phyloP scores from a whole-genome alignment of 2,329 filamentous ascomycete genomes.

The Thelonectria olida region DNA sequence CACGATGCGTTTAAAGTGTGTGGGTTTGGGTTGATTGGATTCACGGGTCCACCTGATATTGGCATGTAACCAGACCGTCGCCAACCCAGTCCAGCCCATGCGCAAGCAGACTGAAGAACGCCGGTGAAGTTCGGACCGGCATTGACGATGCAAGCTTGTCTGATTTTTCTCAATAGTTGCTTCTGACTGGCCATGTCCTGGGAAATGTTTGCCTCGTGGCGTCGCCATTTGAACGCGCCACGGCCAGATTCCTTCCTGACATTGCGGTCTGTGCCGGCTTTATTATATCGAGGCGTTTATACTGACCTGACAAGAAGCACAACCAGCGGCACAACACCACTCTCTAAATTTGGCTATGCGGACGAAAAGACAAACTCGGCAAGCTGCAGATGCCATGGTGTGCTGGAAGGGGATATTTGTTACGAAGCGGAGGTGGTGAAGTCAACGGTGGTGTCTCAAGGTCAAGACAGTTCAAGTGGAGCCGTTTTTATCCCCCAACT shows the following conservation, averaged over 20 bases:
- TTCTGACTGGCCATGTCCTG: neutral
- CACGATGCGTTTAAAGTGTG: neutral
- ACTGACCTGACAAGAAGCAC: neutral
- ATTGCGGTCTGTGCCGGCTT: neutral
- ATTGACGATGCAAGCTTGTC: neutral
- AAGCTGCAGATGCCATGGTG: neutral
- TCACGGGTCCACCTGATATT: constrained; percentile 12
- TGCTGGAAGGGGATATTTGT: neutral
- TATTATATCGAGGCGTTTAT: neutral
- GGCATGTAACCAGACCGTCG: constrained; percentile 11
- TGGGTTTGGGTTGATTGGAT: constrained; percentile 3
- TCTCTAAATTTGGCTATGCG: neutral
- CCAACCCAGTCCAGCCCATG: constrained; percentile 8
- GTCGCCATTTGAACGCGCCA: constrained; percentile 20
- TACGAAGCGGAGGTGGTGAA: neutral
- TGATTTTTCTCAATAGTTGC: constrained; percentile 1
- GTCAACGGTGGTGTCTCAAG: neutral
- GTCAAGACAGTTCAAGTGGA: neutral
- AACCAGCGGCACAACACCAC: neutral
- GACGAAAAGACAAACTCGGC: neutral
- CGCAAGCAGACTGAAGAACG: constrained; percentile 5
- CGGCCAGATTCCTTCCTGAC: neutral
- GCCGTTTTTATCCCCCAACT: neutral
- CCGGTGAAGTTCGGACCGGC: constrained; percentile 2
- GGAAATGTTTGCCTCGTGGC: constrained; percentile 13